These are phyloP conservation scores for Mortierella hygrophila DNA, from an alignment of 192 early-diverging fungal genomes.

Conservation along the genomic window DNA sequence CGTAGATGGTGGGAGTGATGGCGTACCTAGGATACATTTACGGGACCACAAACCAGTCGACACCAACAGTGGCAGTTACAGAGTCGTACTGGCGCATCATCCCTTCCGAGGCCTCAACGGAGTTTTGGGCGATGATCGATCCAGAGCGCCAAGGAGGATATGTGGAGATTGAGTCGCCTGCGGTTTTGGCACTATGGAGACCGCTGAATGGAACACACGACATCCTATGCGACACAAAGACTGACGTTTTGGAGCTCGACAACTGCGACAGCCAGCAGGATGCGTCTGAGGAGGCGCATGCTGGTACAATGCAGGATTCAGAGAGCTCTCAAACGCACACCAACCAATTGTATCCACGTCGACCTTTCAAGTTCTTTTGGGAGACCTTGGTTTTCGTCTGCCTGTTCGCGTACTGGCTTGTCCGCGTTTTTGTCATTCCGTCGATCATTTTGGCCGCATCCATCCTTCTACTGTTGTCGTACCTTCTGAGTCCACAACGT, in stretches of 20 bases:
- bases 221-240: background rate
- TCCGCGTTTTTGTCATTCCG: conserved; percentile 48
- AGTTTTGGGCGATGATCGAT: conserved; percentile 68
- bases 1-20: conserved; percentile 51
- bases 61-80: background rate
- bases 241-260: background rate
- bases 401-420: conserved; percentile 43
- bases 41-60: conserved; percentile 37
- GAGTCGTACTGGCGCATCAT: conserved; percentile 39
- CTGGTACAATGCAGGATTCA: background rate
- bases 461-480: conserved; percentile 42
- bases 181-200: conserved; percentile 7
- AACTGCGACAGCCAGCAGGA: conserved; percentile 17
- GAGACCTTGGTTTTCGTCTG: conserved; percentile 23
- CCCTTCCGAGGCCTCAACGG: conserved; percentile 15
- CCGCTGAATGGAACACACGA: background rate
- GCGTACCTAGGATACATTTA: conserved; percentile 51
- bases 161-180: conserved; percentile 62
- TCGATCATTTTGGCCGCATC: conserved; percentile 48
- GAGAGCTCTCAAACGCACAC: background rate
- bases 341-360: conserved; percentile 29
- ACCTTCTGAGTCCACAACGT: conserved; percentile 46
- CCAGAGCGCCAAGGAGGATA: conserved; percentile 59
- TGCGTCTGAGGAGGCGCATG: background rate
- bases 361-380: conserved; percentile 37